Base-by-base conservation (phyloP, 768 basidiomycete species). In the Psilocybe cubensis region DNA sequence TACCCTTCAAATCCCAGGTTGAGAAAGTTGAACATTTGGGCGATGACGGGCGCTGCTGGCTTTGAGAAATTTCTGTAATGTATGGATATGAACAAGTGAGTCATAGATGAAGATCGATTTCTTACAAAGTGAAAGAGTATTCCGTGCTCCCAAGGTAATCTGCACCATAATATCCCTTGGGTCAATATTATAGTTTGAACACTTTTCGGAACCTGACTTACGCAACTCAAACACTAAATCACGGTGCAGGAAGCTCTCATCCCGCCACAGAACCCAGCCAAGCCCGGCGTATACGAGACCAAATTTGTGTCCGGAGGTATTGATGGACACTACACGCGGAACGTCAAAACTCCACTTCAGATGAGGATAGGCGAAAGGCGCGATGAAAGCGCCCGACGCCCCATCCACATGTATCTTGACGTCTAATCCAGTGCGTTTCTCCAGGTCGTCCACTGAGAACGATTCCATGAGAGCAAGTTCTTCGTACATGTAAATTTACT, bases 391-490 rank as follows among this genome's bases (percentile, higher is more conserved):
- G 12, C 84, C 83, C 4, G 81, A 83, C 7, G 86, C 86, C 6
- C 76, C 86, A 60, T 88, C 86, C 20, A 88, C 87, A 62, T 89
- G 87, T 53, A 89, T 87, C 6, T 84, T 84, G 58, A 89, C 75
- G 61, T 81, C 72, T 47, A 80, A 74, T 1, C 87, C 87, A 2
- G 82, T 86, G 57, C 80, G 74, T 45, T 70, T 65, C 61, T 87
- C 74, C 58, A 84, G 75, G 52, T 82, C 77, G 63, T 85, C 84
- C 56, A 87, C 78, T 82, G 50, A 3, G 48, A 18, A n/a, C n/a
- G 4, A 38, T 38, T 0, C 24, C 29, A 45, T 12, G 55, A 11
- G 44, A 44, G n/a, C 45, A 28, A 11, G 25, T 29, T 9, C 7
- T 31, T 31, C 5, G 25, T 23, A 29, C n/a, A 28, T 11, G 11